phyloP scores from a whole-genome alignment of 2,329 filamentous ascomycete species.

The Aspergillus niger region DNA sequence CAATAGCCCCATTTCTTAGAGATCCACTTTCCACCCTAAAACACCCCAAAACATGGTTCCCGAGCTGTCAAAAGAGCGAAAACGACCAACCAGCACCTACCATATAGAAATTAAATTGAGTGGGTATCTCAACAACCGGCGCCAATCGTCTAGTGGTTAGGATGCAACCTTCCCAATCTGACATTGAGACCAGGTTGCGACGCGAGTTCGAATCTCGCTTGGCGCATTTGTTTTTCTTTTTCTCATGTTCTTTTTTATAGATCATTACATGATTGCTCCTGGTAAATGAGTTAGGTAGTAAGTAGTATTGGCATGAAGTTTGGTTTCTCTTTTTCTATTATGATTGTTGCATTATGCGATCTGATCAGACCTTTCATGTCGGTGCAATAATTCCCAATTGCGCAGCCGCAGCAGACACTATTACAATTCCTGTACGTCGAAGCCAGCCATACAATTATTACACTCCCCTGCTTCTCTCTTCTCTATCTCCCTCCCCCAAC shows the following conservation, averaged over 20 bases:
- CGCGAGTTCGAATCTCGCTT: conserved; percentile 12
- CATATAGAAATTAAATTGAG: background rate
- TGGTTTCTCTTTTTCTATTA: no score
- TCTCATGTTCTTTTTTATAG: no score
- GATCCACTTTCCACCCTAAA: background rate
- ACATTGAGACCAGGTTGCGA: conserved; percentile 8
- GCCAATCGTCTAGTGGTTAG: conserved; percentile 13
- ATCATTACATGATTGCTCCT: no score
- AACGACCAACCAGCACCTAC: background rate
- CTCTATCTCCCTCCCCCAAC: background rate
- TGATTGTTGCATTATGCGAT: no score
- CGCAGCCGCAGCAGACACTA: no score
- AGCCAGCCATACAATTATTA: background rate
- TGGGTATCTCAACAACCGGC: background rate
- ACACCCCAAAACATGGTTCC: background rate
- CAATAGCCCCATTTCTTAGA: background rate
- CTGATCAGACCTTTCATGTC: background rate
- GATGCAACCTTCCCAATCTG: conserved; percentile 11
- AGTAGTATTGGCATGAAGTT: no score
- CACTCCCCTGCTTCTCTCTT: no score
- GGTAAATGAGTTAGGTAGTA: no score
- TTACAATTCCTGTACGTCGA: background rate
- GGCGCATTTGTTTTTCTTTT: background rate
- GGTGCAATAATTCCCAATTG: no score
- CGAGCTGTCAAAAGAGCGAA: background rate